Evolutionary conservation across 768 basidiomycete genomes (phyloP).

Genomic region (Sarcodon aspratus): DNA sequence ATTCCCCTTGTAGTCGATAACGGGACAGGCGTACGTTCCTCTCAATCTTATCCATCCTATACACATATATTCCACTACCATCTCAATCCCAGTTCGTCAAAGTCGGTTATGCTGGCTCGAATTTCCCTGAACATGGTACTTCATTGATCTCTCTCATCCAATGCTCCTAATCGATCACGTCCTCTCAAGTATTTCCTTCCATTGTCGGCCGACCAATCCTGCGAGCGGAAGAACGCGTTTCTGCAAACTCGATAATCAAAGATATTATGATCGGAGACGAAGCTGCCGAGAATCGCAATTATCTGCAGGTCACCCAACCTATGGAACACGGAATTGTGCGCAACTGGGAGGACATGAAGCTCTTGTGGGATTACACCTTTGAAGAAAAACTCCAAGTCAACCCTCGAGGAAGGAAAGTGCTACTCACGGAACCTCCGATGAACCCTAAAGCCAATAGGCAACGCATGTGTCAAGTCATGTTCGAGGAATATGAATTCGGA

Average conservation of each 20-base stretch:
- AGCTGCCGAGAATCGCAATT: conserved; percentile 87
- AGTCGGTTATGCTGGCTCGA: conserved; percentile 52
- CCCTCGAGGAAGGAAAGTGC: conserved; percentile 75
- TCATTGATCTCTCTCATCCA: not conserved
- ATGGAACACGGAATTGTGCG: conserved; percentile 99
- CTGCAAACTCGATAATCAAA: conserved; percentile 67
- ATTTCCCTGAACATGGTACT: conserved; percentile 51
- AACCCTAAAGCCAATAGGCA: conserved; percentile 91
- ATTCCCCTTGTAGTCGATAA: conserved; percentile 47
- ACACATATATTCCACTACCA: not conserved
- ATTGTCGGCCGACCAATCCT: conserved; percentile 95
- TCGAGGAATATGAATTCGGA: conserved; percentile 94
- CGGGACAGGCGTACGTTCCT: conserved; percentile 43
- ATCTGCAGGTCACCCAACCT: conserved; percentile 93
- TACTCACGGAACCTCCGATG: conserved; percentile 98
- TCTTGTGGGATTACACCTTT: conserved; percentile 98
- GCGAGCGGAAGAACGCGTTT: conserved; percentile 92
- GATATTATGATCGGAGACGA: conserved; percentile 99
- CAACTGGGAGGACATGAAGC: conserved; percentile 99
- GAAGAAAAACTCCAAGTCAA: conserved; percentile 89
- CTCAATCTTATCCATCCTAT: not conserved
- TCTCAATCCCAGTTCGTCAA: conserved; percentile 40
- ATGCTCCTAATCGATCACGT: not conserved
- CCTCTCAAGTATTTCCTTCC: conserved; percentile 76
- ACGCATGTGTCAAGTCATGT: conserved; percentile 97